phyloP scores from a whole-genome alignment of 2,329 filamentous ascomycete species.

The Fusarium sp. region DNA sequence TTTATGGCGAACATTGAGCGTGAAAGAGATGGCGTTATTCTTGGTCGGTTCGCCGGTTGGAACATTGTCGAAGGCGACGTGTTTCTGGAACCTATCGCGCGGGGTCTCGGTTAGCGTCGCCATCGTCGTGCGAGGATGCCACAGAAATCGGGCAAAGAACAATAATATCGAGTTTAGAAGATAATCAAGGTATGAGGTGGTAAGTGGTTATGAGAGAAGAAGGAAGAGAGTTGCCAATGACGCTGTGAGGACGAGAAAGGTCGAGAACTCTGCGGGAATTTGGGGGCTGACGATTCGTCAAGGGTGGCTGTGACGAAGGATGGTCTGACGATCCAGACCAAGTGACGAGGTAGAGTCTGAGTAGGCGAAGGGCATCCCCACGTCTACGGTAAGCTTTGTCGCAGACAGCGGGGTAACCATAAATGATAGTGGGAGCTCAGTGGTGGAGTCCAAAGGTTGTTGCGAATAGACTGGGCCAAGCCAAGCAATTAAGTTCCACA shows the following conservation, averaged over 20 bases:
- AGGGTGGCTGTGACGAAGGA: constrained; percentile 47
- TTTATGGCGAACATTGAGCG: constrained; percentile 86
- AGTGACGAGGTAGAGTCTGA: constrained; percentile 43
- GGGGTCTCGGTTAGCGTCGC: constrained; percentile 60
- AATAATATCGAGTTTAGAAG: constrained; percentile 12
- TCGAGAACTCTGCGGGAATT: constrained; percentile 48
- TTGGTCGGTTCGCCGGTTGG: constrained; percentile 71
- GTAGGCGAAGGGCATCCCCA: constrained; percentile 45
- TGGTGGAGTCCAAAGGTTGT: constrained; percentile 45
- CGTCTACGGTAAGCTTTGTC: constrained; percentile 42
- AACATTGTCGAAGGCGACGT: constrained; percentile 74
- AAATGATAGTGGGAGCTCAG: constrained; percentile 35
- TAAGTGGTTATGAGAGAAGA: constrained; percentile 9
- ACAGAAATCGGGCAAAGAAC: constrained; percentile 24
- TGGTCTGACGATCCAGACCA: constrained; percentile 49
- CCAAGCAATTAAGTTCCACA: constrained; percentile 41
- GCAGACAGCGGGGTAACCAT: constrained; percentile 49
- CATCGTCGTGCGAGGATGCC: constrained; percentile 52
- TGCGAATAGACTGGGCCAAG: constrained; percentile 30
- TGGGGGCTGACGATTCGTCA: constrained; percentile 38
- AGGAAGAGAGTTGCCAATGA: constrained; percentile 28
- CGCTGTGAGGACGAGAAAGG: constrained; percentile 19
- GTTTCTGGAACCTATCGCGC: constrained; percentile 68
- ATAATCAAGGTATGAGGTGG: constrained; percentile 12
- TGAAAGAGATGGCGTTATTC: constrained; percentile 77